Base-by-base conservation (phyloP, 148 eudicot species). In the Linanthus parryae region DNA sequence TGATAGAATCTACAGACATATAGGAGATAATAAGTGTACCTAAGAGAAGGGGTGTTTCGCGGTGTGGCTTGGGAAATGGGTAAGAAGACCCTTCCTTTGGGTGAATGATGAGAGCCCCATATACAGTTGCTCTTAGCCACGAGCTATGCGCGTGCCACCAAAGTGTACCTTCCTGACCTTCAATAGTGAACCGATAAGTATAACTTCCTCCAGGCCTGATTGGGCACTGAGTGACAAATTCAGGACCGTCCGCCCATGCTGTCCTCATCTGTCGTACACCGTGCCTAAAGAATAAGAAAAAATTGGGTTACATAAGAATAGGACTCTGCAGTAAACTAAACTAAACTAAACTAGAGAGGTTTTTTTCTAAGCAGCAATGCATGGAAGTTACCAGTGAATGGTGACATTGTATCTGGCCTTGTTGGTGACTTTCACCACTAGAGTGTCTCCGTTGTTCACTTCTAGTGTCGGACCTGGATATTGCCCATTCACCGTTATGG, bases 401-500 rank as follows among this genome's bases (percentile, higher is more conserved):
- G 91, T 80, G 72, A 83, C 64, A 31, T 83, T 83, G 71, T 80
- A 83, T 58, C 50, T 55, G 49, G 83, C 91, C 25, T 52, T 45
- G 57, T 83, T 83, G 51, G 64, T 68, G 25, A 77, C 86, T 3
- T 73, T 74, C 69, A 83, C 22, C 14, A 74, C 86, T n/a, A 83
- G 75, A 29, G 60, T 65, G 58, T 83, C 91, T 11, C 91, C 91
- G 28, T 77, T 65, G 19, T 67, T 59, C 31, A 84, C 83, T 43
- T 80, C 79, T 56, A 88, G 43, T 0, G 88, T 81, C 1, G 95
- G 95, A 2, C 87, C 95, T 0, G 96, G 96, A 13, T 44, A 57
- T 53, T 81, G 90, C 1, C 92, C 94, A n/a, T 88, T 88, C 19
- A 88, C 88, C 21, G 92, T 81, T 11, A 84, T 76, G 1, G 75